phyloP scores from a whole-genome alignment of 2,329 filamentous ascomycete species.

The Diaporthe sp. region DNA sequence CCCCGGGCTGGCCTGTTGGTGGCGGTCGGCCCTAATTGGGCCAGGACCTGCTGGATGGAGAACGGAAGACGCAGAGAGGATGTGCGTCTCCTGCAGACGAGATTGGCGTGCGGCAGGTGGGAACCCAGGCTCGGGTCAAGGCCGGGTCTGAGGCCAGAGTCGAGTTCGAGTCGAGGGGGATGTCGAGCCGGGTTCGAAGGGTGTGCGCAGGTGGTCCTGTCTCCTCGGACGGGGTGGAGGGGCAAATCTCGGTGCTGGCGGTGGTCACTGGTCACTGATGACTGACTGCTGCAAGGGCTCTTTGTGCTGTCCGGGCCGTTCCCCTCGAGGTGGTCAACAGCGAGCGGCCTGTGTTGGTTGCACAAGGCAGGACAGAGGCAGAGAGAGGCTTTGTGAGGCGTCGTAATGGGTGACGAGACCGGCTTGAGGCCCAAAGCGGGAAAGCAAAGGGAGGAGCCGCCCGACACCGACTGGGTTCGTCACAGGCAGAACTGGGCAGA shows the following conservation, averaged over 20 bases:
- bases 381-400: slow-evolving; percentile 11
- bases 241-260: neutral
- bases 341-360: slow-evolving; percentile 1
- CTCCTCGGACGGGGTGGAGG: neutral
- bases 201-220: neutral
- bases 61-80: slow-evolving; percentile 26
- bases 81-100: slow-evolving; percentile 28
- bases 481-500: slow-evolving; percentile 11
- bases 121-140: slow-evolving; percentile 5
- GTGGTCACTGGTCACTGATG: neutral
- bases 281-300: slow-evolving; percentile 17
- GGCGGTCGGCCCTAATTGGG: slow-evolving; percentile 18
- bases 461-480: slow-evolving; percentile 13
- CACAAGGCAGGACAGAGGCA: slow-evolving; percentile 14
- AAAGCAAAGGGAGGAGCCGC: slow-evolving; percentile 33
- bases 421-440: slow-evolving; percentile 31
- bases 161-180: neutral
- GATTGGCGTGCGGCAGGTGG: slow-evolving; percentile 19
- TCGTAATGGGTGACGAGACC: slow-evolving; percentile 28
- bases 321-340: slow-evolving; percentile 4
- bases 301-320: slow-evolving; percentile 20
- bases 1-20: slow-evolving; percentile 23
- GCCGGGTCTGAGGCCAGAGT: slow-evolving; percentile 19
- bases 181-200: neutral
- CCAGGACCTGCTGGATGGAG: slow-evolving; percentile 12